phyloP scores from a whole-genome alignment of 1,284 basidiomycete genomes.

The Pterulicium gracile region DNA sequence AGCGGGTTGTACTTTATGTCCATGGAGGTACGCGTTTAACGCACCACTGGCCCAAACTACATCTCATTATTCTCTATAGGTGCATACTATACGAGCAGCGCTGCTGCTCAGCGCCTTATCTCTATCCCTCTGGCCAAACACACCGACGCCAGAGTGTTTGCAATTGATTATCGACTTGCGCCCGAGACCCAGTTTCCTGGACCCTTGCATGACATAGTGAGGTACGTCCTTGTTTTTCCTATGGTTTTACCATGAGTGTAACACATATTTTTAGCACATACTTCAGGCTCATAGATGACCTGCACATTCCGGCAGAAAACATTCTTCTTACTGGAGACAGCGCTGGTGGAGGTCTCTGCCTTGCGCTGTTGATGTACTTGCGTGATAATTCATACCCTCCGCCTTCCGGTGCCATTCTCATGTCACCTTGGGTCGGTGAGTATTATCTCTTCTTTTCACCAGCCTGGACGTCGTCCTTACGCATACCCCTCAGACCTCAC shows the following conservation, averaged over 20 bases:
- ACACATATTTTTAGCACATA: slow-evolving; percentile 52
- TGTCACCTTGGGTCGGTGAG: slow-evolving; percentile 92
- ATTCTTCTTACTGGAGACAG: slow-evolving; percentile 87
- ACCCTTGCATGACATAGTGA: slow-evolving; percentile 80
- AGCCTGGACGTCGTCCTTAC: slow-evolving; percentile 4
- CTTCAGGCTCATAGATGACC: slow-evolving; percentile 79
- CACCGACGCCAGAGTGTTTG: slow-evolving; percentile 89
- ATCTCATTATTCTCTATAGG: slow-evolving; percentile 29
- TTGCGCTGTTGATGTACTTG: slow-evolving; percentile 89
- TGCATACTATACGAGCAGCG: slow-evolving; percentile 90
- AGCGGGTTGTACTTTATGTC: slow-evolving; percentile 85
- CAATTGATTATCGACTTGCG: slow-evolving; percentile 93
- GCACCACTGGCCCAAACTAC: background rate
- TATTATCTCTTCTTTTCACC: slow-evolving; percentile 13
- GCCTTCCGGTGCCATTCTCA: slow-evolving; percentile 74
- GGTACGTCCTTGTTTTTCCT: background rate
- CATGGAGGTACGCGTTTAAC: slow-evolving; percentile 66
- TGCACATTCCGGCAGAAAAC: slow-evolving; percentile 86
- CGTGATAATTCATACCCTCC: slow-evolving; percentile 76
- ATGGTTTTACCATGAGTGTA: background rate
- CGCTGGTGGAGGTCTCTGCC: slow-evolving; percentile 82
- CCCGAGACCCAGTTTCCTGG: slow-evolving; percentile 94
- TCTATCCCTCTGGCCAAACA: slow-evolving; percentile 90
- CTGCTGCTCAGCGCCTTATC: slow-evolving; percentile 87
- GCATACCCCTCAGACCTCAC: slow-evolving; percentile 64